phyloP scores from a whole-genome alignment of 805 yeast genomes.

The Lachancea kluyveri region DNA sequence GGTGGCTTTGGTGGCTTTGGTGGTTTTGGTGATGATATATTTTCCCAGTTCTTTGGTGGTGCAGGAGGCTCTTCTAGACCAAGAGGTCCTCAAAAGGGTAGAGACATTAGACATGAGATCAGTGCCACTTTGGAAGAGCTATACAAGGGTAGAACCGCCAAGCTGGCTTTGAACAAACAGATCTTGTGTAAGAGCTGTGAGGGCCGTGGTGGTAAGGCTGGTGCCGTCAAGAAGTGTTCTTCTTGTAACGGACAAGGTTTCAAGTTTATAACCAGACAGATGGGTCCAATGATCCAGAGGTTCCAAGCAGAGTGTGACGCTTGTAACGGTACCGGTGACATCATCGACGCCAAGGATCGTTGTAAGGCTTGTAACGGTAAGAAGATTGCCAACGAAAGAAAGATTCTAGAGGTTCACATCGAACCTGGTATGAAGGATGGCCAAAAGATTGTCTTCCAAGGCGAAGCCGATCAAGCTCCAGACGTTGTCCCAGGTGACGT shows the following conservation, averaged over 20 bases:
- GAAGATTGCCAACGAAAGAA: constrained; percentile 81
- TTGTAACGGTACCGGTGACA: constrained; percentile 91
- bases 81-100: constrained; percentile 82
- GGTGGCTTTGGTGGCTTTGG: constrained; percentile 55
- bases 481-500: constrained; percentile 96
- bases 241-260: constrained; percentile 90
- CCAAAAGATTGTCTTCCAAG: constrained; percentile 81
- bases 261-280: constrained; percentile 88
- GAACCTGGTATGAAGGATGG: constrained; percentile 97
- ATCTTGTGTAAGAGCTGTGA: constrained; percentile 82
- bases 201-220: constrained; percentile 95
- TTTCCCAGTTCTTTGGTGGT: constrained; percentile 80
- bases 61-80: constrained; percentile 60
- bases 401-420: constrained; percentile 87
- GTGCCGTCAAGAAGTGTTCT: constrained; percentile 79
- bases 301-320: constrained; percentile 90
- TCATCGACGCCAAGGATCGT: constrained; percentile 77
- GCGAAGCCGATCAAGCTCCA: constrained; percentile 98
- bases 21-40: constrained; percentile 30
- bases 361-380: constrained; percentile 86
- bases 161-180: constrained; percentile 90
- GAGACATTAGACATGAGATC: constrained; percentile 86
- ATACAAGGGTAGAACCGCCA: constrained; percentile 89
- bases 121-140: constrained; percentile 85
- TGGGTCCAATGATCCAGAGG: constrained; percentile 99